phyloP scores from a whole-genome alignment of 129 eudicot genomes.

The Helianthus tuberosus region DNA sequence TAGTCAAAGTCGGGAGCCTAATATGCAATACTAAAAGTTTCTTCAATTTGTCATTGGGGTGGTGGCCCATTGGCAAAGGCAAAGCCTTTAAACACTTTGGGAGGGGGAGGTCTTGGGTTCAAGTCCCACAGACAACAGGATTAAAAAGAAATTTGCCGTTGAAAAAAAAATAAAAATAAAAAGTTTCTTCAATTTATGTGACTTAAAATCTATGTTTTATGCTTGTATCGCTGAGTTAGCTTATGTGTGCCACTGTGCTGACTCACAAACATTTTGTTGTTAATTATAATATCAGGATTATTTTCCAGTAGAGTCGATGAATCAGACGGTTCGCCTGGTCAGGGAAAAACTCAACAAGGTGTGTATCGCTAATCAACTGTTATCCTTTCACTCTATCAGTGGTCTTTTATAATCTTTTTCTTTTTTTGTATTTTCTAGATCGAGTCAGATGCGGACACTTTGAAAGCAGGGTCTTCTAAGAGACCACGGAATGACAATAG shows the following conservation, averaged over 20 bases:
- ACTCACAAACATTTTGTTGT: slow-evolving; percentile 6
- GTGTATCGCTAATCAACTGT: slow-evolving; percentile 6
- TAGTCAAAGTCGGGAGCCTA: slow-evolving; percentile 3
- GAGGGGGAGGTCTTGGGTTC: no score
- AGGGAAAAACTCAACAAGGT: slow-evolving; percentile 91
- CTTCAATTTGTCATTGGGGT: neutral
- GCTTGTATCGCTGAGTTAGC: neutral
- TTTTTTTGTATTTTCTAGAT: slow-evolving; percentile 45
- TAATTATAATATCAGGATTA: slow-evolving; percentile 60
- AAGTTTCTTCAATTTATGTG: neutral
- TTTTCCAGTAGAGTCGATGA: slow-evolving; percentile 86
- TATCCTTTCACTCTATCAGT: neutral
- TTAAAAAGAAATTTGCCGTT: no score
- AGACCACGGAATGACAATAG: slow-evolving; percentile 71
- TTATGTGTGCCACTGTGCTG: neutral
- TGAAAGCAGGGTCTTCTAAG: slow-evolving; percentile 63
- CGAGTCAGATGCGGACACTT: slow-evolving; percentile 55
- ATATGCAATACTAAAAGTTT: slow-evolving; percentile 8
- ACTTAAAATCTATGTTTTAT: neutral
- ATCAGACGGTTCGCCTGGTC: slow-evolving; percentile 81
- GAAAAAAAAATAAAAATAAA: neutral
- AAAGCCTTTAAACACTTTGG: no score
- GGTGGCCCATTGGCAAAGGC: no score
- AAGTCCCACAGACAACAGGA: no score
- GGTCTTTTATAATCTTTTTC: neutral